Evolutionary conservation across 768 basidiomycete species (phyloP), one percentile per base, ranked within the genome.

Genomic region (Boletales sp.): DNA sequence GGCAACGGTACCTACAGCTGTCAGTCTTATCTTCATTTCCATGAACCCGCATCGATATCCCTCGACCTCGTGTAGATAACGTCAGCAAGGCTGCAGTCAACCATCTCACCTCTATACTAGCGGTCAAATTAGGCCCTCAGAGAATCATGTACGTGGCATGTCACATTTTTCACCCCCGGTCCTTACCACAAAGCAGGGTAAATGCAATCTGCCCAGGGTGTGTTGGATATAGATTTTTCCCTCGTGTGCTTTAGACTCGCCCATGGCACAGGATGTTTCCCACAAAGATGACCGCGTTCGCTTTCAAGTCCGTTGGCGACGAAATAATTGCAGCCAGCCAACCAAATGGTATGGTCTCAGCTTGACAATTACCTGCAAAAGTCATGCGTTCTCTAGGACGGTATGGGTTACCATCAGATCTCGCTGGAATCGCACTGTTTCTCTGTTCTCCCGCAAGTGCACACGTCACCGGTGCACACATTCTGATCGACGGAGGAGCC

Each of bases 81-180:
- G 74, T 88, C 8, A 90, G 87, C 67, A 92, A 92, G 69, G 90
- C 90, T n/a, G 88, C 88, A 27, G 82, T 87, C 15, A 91, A 90
- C 69, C 89, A 91, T 55, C 79, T 93, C 40, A 90, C 90, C 5
- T 81, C 82, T 13, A 72, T 77, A 43, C 72, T 92, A 17, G 87
- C 90, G 0, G 67, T 81, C 39, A 87, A 86, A 45, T 75, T 92
- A 14, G 80, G 71, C 8, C 71, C 71, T 8, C 68, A 68, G 11
- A 76, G 78, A 52, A 79, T 91, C 67, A 88, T 84, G 85, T 88
- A 69, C 15, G 84, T 76, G 24, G 3, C 42, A 19, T 12, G 30
- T n/a, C 30, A 31, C 5, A 8, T 18, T 14, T 21, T 35, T 50
- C 42, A 2, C 8, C 43, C 31, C 11, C 14, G 11, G 8, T 11